phyloP scores from a whole-genome alignment of 176 grass and related monocot genomes.

The Chloris gayana region DNA sequence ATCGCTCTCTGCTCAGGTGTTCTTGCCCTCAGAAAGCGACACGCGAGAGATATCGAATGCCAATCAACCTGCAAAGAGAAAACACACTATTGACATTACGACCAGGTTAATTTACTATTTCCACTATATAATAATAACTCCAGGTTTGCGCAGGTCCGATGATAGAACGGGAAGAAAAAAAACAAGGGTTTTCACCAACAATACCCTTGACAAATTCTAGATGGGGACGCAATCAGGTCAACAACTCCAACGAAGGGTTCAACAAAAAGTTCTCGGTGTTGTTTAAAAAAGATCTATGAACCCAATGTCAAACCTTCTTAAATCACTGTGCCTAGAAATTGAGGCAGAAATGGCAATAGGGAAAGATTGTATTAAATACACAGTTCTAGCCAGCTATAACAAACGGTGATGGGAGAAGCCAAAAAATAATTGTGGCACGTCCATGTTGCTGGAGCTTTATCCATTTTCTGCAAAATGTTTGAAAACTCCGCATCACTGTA shows the following conservation, averaged over 20 bases:
- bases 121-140: not conserved
- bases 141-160: not conserved
- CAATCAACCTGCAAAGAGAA: constrained; percentile 57
- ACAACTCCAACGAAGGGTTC: constrained; percentile 1
- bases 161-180: not conserved
- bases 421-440: not conserved
- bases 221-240: not conserved
- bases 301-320: not conserved
- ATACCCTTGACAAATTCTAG: not conserved
- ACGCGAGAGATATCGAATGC: constrained; percentile 60
- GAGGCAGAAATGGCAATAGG: no score
- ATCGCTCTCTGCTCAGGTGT: constrained; percentile 72
- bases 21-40: constrained; percentile 72
- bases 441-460: not conserved
- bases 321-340: no score
- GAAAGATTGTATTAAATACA: no score
- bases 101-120: not conserved
- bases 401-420: no score
- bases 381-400: not conserved
- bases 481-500: not conserved
- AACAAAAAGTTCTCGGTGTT: not conserved
- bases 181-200: not conserved
- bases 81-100: not conserved
- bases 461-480: not conserved
- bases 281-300: not conserved